Percentiles rank a stretch among this genome's conserved stretches.
These are phyloP conservation scores for Clavulina sp. DNA, from an alignment of 768 basidiomycete genomes.

Conservation along the genomic window DNA sequence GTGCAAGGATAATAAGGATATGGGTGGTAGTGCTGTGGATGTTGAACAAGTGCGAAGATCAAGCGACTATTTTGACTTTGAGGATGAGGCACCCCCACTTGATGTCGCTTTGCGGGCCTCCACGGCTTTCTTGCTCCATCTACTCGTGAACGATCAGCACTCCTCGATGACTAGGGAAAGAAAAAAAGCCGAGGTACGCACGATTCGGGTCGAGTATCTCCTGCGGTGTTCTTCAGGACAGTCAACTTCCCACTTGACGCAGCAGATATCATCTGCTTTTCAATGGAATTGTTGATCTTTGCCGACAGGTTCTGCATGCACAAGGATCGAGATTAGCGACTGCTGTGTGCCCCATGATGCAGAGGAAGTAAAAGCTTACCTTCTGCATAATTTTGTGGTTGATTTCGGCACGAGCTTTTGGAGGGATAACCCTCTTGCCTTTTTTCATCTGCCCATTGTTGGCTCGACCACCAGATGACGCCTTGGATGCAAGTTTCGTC, in stretches of 20 bases:
- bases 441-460: constrained; percentile 55
- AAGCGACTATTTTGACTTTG: neutral
- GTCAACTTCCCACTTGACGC: constrained; percentile 81
- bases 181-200: neutral
- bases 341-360: constrained; percentile 7
- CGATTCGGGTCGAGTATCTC: neutral
- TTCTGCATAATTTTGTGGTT: constrained; percentile 65
- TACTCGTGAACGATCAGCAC: too few relatives aligned
- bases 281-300: constrained; percentile 84
- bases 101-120: neutral
- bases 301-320: constrained; percentile 55
- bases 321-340: neutral
- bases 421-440: constrained; percentile 58
- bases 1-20: neutral
- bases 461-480: constrained; percentile 38
- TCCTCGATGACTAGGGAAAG: neutral
- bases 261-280: constrained; percentile 76
- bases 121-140: neutral
- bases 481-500: constrained; percentile 56
- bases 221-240: constrained; percentile 57
- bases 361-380: constrained; percentile 23
- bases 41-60: neutral
- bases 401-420: constrained; percentile 59
- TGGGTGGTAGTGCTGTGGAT: neutral
- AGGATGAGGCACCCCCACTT: neutral